These are phyloP conservation scores for Lachancea kluyveri DNA, from an alignment of 805 yeast genomes.

Conservation along the genomic window DNA sequence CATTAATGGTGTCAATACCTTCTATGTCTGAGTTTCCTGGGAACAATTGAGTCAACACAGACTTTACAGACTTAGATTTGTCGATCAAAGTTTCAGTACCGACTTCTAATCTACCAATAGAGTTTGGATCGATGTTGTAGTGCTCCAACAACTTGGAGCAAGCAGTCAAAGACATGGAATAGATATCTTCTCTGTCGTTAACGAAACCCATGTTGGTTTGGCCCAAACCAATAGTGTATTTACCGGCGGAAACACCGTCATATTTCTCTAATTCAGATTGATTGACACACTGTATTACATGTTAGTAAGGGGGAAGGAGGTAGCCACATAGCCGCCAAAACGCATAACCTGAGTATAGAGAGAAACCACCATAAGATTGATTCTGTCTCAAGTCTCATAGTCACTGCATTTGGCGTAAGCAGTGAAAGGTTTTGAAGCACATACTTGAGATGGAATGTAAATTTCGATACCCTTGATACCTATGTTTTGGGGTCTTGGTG, in stretches of 20 bases:
- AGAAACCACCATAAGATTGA: too few relatives aligned
- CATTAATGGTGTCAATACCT: slow-evolving; percentile 93
- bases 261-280: slow-evolving; percentile 81
- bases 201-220: slow-evolving; percentile 98
- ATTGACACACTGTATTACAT: slow-evolving; percentile 62
- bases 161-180: slow-evolving; percentile 90
- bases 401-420: too few relatives aligned
- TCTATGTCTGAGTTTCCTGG: slow-evolving; percentile 86
- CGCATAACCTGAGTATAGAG: too few relatives aligned
- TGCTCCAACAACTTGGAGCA: slow-evolving; percentile 68
- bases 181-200: slow-evolving; percentile 94
- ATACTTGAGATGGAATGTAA: slow-evolving; percentile 73
- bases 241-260: slow-evolving; percentile 87
- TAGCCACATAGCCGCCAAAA: too few relatives aligned
- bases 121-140: slow-evolving; percentile 72
- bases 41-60: slow-evolving; percentile 90
- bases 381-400: too few relatives aligned
- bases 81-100: slow-evolving; percentile 97
- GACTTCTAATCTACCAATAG: slow-evolving; percentile 92
- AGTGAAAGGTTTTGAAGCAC: too few relatives aligned
- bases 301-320: too few relatives aligned
- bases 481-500: slow-evolving; percentile 62
- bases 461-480: slow-evolving; percentile 97
- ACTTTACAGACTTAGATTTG: slow-evolving; percentile 93
- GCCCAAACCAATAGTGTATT: slow-evolving; percentile 97